These are phyloP conservation scores for Oropetium thomaeum DNA, from an alignment of 176 grass and related monocot species.

Conservation along the genomic window DNA sequence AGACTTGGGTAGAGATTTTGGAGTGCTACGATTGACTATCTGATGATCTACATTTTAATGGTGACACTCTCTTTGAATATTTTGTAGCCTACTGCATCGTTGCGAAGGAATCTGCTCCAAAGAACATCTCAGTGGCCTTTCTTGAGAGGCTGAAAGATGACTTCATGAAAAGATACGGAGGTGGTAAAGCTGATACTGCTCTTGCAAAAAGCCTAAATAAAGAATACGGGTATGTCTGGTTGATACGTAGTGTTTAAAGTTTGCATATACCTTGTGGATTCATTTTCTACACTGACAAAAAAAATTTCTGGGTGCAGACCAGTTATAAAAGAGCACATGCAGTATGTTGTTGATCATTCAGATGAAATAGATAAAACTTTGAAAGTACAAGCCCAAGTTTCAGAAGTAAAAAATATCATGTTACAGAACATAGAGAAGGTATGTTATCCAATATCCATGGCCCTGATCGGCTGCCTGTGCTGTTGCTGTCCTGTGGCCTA, in stretches of 20 bases:
- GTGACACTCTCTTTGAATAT: constrained; percentile 21
- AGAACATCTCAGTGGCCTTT: constrained; percentile 81
- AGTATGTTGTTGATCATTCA: constrained; percentile 86
- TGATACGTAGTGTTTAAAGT: neutral
- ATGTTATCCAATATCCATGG: neutral
- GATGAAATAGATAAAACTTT: constrained; percentile 84
- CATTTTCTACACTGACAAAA: neutral
- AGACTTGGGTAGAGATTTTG: neutral
- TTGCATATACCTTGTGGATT: neutral
- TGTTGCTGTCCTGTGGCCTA: neutral
- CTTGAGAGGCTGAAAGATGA: constrained; percentile 85
- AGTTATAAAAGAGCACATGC: constrained; percentile 91
- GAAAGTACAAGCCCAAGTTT: constrained; percentile 94
- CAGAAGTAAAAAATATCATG: constrained; percentile 98
- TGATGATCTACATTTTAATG: neutral
- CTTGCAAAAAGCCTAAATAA: constrained; percentile 91
- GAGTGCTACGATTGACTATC: neutral
- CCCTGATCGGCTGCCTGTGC: too few species aligned
- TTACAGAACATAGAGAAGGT: constrained; percentile 92
- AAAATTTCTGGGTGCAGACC: constrained; percentile 51
- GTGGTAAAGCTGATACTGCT: constrained; percentile 93
- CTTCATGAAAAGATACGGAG: constrained; percentile 89
- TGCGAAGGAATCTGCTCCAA: constrained; percentile 76
- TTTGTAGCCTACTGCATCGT: constrained; percentile 84
- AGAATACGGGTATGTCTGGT: constrained; percentile 70